Evolutionary conservation across 441 rosid genomes (phyloP).

Genomic region (Aquilaria agallochum): DNA sequence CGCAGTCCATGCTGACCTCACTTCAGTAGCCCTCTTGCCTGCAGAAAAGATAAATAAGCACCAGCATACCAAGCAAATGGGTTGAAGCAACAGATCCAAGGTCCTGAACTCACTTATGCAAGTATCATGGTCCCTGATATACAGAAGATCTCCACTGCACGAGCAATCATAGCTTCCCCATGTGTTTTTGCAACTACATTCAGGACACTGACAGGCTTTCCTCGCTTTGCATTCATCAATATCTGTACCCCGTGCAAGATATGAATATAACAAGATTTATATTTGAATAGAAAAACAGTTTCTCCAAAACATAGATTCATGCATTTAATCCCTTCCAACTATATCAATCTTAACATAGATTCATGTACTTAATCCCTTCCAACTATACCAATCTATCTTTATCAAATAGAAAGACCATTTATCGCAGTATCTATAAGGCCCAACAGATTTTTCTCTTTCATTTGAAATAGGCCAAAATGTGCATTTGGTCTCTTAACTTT

Average conservation of each 20-base stretch:
- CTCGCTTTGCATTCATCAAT: slow-evolving; percentile 78
- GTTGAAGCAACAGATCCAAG: not conserved
- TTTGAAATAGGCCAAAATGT: no score
- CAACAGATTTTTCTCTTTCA: no score
- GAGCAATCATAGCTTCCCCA: slow-evolving; percentile 94
- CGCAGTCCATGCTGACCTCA: slow-evolving; percentile 72
- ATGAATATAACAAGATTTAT: not conserved
- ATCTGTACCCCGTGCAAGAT: slow-evolving; percentile 32
- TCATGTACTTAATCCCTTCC: no score
- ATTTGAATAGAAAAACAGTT: not conserved
- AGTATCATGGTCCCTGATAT: slow-evolving; percentile 84
- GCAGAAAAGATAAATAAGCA: slow-evolving; percentile 7
- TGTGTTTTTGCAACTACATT: slow-evolving; percentile 78
- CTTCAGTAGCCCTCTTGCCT: slow-evolving; percentile 65
- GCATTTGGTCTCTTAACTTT: no score
- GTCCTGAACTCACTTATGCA: slow-evolving; percentile 68
- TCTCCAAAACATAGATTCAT: not conserved
- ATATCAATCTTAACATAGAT: no score
- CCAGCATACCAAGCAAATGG: not conserved
- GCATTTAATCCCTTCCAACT: no score
- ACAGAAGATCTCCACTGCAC: slow-evolving; percentile 74
- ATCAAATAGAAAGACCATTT: no score
- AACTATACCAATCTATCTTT: no score
- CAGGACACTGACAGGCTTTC: slow-evolving; percentile 86
- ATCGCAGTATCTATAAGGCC: no score